Evolutionary conservation across 2,329 filamentous ascomycete genomes (phyloP).

Genomic region (Alternaria gaisen): DNA sequence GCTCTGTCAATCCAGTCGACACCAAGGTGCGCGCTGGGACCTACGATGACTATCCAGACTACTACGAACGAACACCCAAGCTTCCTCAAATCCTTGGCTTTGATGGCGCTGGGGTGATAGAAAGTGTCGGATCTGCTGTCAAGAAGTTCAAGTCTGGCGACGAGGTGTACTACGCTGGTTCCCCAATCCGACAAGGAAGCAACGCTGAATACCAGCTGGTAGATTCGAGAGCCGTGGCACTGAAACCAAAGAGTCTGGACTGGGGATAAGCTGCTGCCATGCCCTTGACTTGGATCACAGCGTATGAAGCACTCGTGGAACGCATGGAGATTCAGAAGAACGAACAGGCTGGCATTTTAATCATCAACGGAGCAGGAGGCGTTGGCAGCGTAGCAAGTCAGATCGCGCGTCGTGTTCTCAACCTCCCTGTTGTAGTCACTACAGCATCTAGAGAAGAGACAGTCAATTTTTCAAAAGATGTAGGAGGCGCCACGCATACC

Average conservation of each 20-base stretch:
- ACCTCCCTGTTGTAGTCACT: slow-evolving; percentile 15
- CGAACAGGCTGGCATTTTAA: slow-evolving; percentile 4
- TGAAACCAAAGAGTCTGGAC: slow-evolving; percentile 14
- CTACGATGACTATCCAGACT: slow-evolving; percentile 19
- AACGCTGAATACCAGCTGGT: slow-evolving; percentile 15
- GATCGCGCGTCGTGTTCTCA: slow-evolving; percentile 11
- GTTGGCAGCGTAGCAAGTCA: slow-evolving; percentile 16
- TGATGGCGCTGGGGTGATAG: slow-evolving; percentile 9
- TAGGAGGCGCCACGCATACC: slow-evolving; percentile 12
- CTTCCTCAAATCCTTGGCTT: slow-evolving; percentile 17
- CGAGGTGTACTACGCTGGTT: slow-evolving; percentile 13
- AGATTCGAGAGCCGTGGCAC: slow-evolving; percentile 10
- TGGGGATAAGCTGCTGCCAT: slow-evolving; percentile 16
- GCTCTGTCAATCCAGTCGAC: slow-evolving; percentile 14
- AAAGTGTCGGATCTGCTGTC: slow-evolving; percentile 6
- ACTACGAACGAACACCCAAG: slow-evolving; percentile 6
- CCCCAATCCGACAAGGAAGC: slow-evolving; percentile 15
- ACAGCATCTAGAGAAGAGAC: slow-evolving; percentile 16
- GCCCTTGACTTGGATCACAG: slow-evolving; percentile 17
- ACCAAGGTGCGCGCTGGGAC: slow-evolving; percentile 13
- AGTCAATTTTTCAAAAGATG: slow-evolving; percentile 10
- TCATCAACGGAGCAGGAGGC: slow-evolving; percentile 15
- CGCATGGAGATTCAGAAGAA: slow-evolving; percentile 10
- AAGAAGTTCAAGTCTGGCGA: slow-evolving; percentile 4
- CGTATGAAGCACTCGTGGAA: slow-evolving; percentile 12